Evolutionary conservation across 768 basidiomycete genomes (phyloP).

Genomic region (Sistotremastrum niveocremeum): DNA sequence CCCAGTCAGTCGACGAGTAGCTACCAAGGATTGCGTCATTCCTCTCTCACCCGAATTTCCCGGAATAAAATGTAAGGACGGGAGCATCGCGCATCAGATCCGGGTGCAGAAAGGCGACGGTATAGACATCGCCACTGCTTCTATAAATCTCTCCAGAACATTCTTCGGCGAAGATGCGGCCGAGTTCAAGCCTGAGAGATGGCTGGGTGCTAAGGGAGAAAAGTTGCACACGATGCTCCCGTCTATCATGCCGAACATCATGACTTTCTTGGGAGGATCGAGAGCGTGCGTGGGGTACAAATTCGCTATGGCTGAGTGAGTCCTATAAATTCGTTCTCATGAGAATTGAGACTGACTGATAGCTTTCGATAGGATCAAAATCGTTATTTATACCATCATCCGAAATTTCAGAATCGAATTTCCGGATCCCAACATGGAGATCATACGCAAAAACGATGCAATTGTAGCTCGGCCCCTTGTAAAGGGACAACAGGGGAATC

Average conservation of each 20-base stretch:
- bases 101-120: conserved; percentile 19
- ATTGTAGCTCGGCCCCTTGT: too few species aligned
- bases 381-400: too few species aligned
- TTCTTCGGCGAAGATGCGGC: conserved; percentile 52
- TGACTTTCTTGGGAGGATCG: conserved; percentile 12
- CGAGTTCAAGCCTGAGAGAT: conserved; percentile 34
- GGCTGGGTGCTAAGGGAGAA: too few species aligned
- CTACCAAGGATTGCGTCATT: conserved; percentile 38
- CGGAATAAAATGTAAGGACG: neutral
- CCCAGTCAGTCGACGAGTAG: conserved; percentile 26
- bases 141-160: conserved; percentile 34
- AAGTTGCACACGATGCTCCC: too few species aligned
- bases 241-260: neutral
- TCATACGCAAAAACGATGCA: too few species aligned
- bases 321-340: neutral
- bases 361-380: too few species aligned
- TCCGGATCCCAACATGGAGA: too few species aligned
- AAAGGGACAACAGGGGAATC: too few species aligned
- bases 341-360: too few species aligned
- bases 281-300: conserved; percentile 9
- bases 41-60: conserved; percentile 22
- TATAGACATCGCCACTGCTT: conserved; percentile 34
- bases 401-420: too few species aligned
- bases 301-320: conserved; percentile 9
- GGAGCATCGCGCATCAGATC: too few species aligned